Conservation (phyloP, 2,329 filamentous ascomycete genomes). For the Emergomyces orientalis region DNA sequence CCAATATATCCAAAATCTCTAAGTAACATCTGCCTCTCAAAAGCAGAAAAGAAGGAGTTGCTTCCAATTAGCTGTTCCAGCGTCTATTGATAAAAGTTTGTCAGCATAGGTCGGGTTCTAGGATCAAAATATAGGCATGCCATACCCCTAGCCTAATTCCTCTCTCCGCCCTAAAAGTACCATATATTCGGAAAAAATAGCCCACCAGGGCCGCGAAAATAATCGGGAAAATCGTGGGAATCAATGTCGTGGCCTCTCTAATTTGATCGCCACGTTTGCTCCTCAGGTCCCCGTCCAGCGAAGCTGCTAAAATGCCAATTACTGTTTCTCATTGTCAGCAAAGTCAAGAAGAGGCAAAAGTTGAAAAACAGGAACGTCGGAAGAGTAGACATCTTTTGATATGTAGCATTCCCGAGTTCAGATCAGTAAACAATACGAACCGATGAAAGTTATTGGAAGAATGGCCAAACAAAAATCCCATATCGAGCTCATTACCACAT, state of each 20-base stretch:
- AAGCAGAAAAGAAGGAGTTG: constrained; percentile 3
- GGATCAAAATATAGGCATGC: not conserved
- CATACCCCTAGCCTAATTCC: constrained; percentile 1
- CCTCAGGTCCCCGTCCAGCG: not conserved
- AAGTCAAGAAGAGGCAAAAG: not conserved
- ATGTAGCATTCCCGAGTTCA: not conserved
- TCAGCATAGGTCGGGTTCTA: not conserved
- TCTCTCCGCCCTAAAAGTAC: constrained; percentile 3
- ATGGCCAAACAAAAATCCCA: constrained; percentile 1
- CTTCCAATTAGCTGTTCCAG: constrained; percentile 3
- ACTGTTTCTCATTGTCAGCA: not conserved
- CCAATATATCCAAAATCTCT: constrained; percentile 1
- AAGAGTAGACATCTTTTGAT: not conserved
- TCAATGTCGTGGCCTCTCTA: not conserved
- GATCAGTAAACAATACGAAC: not conserved
- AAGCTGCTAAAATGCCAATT: not conserved
- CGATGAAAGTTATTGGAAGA: not conserved
- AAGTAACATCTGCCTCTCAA: constrained; percentile 1
- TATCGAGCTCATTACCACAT: constrained; percentile 2
- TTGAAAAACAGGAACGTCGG: not conserved
- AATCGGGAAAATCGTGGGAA: constrained; percentile 2
- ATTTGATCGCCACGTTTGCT: constrained; percentile 4
- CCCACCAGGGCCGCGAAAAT: constrained; percentile 2
- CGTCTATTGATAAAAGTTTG: not conserved
- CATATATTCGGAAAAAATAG: constrained; percentile 7